Evolutionary conservation across 495 filamentous ascomycete species (phyloP), one percentile per base, ranked within the genome.

Genomic region (Penicillium manginii): DNA sequence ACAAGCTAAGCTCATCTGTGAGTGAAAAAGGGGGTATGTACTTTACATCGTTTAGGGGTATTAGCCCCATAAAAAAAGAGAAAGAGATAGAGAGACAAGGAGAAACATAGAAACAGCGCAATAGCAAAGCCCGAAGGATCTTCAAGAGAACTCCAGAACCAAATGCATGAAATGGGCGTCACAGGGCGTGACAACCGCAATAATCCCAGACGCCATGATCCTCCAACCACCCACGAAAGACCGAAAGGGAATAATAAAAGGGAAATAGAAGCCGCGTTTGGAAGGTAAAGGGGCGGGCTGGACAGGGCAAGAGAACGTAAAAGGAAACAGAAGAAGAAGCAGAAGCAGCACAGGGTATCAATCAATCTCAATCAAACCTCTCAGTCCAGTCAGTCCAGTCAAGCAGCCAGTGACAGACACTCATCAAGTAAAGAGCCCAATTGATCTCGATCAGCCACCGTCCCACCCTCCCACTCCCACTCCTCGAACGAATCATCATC

Each of bases 391-490:
- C 23, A 23, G 23, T n/a, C 23, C 23, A 23, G 23, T 29, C 26
- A 82, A 43, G 79, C 71, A 52, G 78, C 78, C 70, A 82, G 72
- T 42, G 80, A 75, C 35, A 83, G 64, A 66, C 78, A 82, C 51
- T 81, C 81, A 50, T 97, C 93, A 55, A 97, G 73, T 46, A 94
- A 75, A 21, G 74, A 77, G 60, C 87, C 83, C 59, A 97, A 73
- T 23, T 85, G 80, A 47, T 82, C 78, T 29, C 81, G 78, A 63
- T 93, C 91, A 29, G 76, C 71, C 3, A 67, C 52, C 15, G 81
- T 82, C 23, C 83, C 86, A 5, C 92, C 92, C 60, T 91, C 87
- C 93, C 92, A 97, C 5, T 78, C 77, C 54, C 73, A 83, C 4
- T 78, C 77, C 53, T 73, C 83, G n/a, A 68, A 45, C 21, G 54